These are phyloP conservation scores for Gnaphalium uliginosum DNA, from an alignment of 129 eudicot genomes.

Conservation along the genomic window DNA sequence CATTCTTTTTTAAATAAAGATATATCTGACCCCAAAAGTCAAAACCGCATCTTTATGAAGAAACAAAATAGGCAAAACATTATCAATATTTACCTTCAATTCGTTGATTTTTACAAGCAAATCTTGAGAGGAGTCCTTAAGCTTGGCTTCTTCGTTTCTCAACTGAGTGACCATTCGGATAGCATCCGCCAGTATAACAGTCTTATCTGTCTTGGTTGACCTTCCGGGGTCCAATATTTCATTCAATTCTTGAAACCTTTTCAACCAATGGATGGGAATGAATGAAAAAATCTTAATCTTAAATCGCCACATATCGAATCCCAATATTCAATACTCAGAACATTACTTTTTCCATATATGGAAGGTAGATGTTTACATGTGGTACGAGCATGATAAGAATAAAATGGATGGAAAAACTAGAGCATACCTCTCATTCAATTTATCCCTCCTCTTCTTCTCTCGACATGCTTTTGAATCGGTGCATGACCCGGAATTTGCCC, in stretches of 20 bases:
- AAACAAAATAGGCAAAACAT: not conserved
- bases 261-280: constrained; percentile 24
- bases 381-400: not conserved
- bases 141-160: constrained; percentile 61
- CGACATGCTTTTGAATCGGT: constrained; percentile 66
- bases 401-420: not conserved
- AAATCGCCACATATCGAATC: no score
- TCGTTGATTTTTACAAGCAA: constrained; percentile 61
- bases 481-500: constrained; percentile 53
- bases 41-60: not conserved
- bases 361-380: constrained; percentile 14
- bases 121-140: constrained; percentile 48
- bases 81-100: constrained; percentile 50
- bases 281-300: no score
- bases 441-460: constrained; percentile 77
- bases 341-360: not conserved
- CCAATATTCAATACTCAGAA: constrained; percentile 4
- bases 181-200: constrained; percentile 65
- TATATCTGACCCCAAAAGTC: not conserved
- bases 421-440: constrained; percentile 61
- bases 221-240: constrained; percentile 70
- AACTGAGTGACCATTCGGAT: constrained; percentile 57
- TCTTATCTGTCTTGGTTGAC: constrained; percentile 66
- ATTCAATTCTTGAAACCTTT: constrained; percentile 74
- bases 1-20: no score